Percentiles rank a stretch among this genome's conserved stretches.
Conservation (phyloP, 805 yeast species). For the Candida anglica region DNA sequence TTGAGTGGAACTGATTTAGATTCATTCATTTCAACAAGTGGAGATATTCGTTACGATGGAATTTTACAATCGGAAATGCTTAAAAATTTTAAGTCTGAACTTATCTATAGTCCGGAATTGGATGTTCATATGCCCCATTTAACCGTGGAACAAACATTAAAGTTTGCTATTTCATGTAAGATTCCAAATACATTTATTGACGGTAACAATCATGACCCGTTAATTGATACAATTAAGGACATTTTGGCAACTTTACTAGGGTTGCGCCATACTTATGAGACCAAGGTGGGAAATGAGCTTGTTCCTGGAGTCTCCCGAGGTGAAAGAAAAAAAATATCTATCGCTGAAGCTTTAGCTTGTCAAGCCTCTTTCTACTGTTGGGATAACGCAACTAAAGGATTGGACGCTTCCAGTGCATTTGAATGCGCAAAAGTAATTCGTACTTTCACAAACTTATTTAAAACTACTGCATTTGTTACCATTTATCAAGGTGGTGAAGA, state of each 20-base stretch:
- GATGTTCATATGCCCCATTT: constrained; percentile 76
- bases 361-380: constrained; percentile 31
- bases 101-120: constrained; percentile 56
- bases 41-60: constrained; percentile 55
- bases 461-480: constrained; percentile 59
- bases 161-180: constrained; percentile 65
- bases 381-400: constrained; percentile 32
- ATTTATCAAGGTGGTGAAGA: constrained; percentile 36
- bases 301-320: constrained; percentile 73
- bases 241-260: constrained; percentile 28
- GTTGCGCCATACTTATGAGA: constrained; percentile 23
- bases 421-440: constrained; percentile 26
- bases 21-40: constrained; percentile 18
- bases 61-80: constrained; percentile 57
- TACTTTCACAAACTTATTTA: constrained; percentile 40
- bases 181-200: constrained; percentile 56
- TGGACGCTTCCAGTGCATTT: constrained; percentile 30
- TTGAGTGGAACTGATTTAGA: constrained; percentile 22
- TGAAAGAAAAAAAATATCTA: constrained; percentile 68
- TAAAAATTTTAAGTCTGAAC: constrained; percentile 50
- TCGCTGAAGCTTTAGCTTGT: constrained; percentile 61
- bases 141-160: constrained; percentile 69
- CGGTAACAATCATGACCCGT: constrained; percentile 43
- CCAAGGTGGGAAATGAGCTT: constrained; percentile 29
- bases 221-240: constrained; percentile 29